These are phyloP conservation scores for Cyclanthera cordifolia DNA, from an alignment of 306 rosid genomes.

Conservation along the genomic window DNA sequence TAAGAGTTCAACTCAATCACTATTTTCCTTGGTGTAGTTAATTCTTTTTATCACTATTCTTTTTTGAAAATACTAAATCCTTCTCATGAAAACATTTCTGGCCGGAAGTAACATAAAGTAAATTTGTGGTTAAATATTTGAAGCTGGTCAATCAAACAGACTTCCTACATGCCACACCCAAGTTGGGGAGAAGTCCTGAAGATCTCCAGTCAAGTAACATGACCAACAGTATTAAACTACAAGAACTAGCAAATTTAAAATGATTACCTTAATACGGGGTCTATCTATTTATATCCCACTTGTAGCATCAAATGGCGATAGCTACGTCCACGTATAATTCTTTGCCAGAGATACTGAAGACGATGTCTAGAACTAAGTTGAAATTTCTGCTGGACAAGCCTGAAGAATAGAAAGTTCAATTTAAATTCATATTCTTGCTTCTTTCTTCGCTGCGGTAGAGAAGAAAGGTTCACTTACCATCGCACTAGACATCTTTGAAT, in stretches of 20 bases:
- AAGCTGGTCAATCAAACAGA: too few species aligned
- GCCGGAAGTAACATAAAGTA: too few species aligned
- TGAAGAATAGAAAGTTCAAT: slow-evolving; percentile 15
- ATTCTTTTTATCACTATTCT: background rate
- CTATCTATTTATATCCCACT: slow-evolving; percentile 51
- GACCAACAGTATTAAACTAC: too few species aligned
- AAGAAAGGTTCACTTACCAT: slow-evolving; percentile 50
- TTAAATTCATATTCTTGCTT: background rate
- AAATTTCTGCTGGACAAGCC: slow-evolving; percentile 83
- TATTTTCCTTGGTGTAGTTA: too few species aligned
- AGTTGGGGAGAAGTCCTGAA: too few species aligned
- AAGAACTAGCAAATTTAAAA: too few species aligned
- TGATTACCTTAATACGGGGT: slow-evolving; percentile 26
- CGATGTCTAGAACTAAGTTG: slow-evolving; percentile 33
- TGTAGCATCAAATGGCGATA: slow-evolving; percentile 85
- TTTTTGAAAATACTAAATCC: too few species aligned
- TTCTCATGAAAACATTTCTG: too few species aligned
- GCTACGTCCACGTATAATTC: slow-evolving; percentile 24
- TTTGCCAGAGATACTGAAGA: slow-evolving; percentile 60
- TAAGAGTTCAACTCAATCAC: too few species aligned
- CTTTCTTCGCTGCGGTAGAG: background rate
- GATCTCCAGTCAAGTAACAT: too few species aligned
- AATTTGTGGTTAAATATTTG: too few species aligned
- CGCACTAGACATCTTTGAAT: slow-evolving; percentile 83
- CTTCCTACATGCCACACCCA: too few species aligned